Evolutionary conservation across 768 basidiomycete species (phyloP), one percentile per base, ranked within the genome.

Genomic region (Leccinellum rugosiceps): DNA sequence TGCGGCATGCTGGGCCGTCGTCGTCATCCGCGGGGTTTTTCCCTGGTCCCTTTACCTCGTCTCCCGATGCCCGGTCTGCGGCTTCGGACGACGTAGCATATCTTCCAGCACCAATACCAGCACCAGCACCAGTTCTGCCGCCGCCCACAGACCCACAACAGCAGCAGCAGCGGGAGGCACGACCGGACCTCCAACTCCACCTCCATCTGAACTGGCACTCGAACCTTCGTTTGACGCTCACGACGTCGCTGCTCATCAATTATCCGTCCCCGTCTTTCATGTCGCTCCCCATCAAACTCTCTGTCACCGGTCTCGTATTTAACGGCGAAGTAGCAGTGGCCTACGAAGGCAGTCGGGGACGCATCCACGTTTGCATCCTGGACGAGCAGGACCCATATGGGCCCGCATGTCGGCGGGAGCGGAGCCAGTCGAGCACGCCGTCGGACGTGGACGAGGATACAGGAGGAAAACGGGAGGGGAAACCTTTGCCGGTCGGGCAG

Each of bases 251-350:
- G 26, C 83, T 94, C 59, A 94, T 99, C 74, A 97, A 99, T 74
- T 98, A 98, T 71, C 97, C 97, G 6, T 94, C 94, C 0, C 88
- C 89, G 0, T 83, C 89, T 70, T 98, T 99, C 80, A 98, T 99
- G 95, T 87, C 92, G 14, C 81, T 99, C 25, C 97, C 97, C 7
- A 91, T 99, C 72, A 89, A 91, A 66, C 85, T 98, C 54, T 89
- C 87, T n/a, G 84, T 98, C 26, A 95, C 89, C 0, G 92, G 92
- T 1, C 78, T 98, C 57, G 78, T 94, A 14, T 92, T 98, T 72
- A 81, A 81, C 13, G 92, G 92, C 56, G 92, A 96, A 65, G 75
- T 98, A 46, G 89, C 91, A 9, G 82, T 98, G 34, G 97, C 96
- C 13, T 98, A 94, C 75, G 90, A 96, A 68, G 93, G 91, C 58